Evolutionary conservation across 805 yeast genomes (phyloP), one percentile per base, ranked within the genome.

Genomic region (Yarrowia osloensis): DNA sequence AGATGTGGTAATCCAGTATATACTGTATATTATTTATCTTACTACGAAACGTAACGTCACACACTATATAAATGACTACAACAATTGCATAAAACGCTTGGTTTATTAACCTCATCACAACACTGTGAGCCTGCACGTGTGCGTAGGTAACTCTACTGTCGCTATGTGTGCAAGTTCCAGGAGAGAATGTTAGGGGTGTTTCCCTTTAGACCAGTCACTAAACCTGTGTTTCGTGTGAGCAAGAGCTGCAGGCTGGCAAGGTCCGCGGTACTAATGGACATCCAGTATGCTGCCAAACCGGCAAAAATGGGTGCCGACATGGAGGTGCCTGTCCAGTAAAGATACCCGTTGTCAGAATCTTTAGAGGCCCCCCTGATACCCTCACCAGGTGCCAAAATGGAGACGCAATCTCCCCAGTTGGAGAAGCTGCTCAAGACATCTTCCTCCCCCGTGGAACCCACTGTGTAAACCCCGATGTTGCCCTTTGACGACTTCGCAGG

Each of bases 271-370:
- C 13, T 31, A 6, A 50, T 19, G 21, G 57, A 50, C 50, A 42
- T 80, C 79, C 85, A 92, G 83, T 93, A 93, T 12, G 97, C 85
- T 75, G 92, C 85, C 77, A 93, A 82, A 73, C 98, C 98, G 69
- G 91, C 88, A 73, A 92, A 91, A 75, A 91, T 97, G 57, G 98
- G 98, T 46, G 97, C 89, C 24, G 98, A 97, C 98, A 93, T 93
- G 11, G 97, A 92, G 13, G 98, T 93, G 80, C 98, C 98, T 31
- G 39, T 21, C 65, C 37, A 42, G 28, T 28, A 24, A 6, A 19
- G 46, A 4, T 70, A 70, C 21, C 68, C 68, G 19, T 63, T 40
- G n/a, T 67, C 68, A 29, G 59, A 29, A 40, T 68, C 40, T 66
- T 11, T 69, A 42, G 26, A 47, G 4, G 76, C 68, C 49, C 96